Percentiles rank a stretch among this genome's conserved stretches.
Conservation (phyloP, 805 yeast species). For the Starmerella powellii region DNA sequence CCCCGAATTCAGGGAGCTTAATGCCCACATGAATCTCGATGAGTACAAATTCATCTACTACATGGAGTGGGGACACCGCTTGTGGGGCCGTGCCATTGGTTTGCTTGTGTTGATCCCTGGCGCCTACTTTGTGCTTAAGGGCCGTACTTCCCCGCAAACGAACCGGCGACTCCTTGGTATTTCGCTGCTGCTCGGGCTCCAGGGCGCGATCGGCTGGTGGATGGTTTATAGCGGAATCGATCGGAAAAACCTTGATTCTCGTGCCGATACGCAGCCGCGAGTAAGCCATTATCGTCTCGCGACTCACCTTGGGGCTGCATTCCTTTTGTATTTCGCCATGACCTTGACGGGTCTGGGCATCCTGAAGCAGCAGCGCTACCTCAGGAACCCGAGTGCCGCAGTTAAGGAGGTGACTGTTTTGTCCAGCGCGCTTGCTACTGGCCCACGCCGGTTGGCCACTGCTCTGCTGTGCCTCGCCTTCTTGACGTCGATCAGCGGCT, state of each 20-base stretch:
- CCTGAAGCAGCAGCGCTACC: constrained; percentile 58
- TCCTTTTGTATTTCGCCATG: constrained; percentile 75
- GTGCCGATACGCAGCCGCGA: constrained; percentile 83
- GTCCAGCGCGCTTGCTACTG: constrained; percentile 46
- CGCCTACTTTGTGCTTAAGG: constrained; percentile 57
- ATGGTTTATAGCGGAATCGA: constrained; percentile 95
- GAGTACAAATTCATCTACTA: constrained; percentile 89
- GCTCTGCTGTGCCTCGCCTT: constrained; percentile 61
- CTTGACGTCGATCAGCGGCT: constrained; percentile 92
- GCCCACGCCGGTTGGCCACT: constrained; percentile 43
- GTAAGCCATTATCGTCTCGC: constrained; percentile 92
- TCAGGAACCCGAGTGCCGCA: constrained; percentile 51
- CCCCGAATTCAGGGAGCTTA: constrained; percentile 83
- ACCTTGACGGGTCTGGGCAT: constrained; percentile 81
- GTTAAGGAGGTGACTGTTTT: constrained; percentile 44
- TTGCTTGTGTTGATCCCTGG: constrained; percentile 74
- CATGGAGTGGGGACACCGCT: constrained; percentile 97
- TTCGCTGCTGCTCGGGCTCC: constrained; percentile 70
- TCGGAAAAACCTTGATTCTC: constrained; percentile 56
- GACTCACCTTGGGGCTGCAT: constrained; percentile 89
- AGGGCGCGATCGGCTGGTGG: constrained; percentile 99
- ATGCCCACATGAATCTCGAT: constrained; percentile 77
- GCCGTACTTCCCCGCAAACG: constrained; percentile 54
- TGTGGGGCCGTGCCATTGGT: constrained; percentile 88
- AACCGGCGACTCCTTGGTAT: constrained; percentile 59